Conservation (phyloP, 2,329 filamentous ascomycete genomes). For the Aspergillus sp. region DNA sequence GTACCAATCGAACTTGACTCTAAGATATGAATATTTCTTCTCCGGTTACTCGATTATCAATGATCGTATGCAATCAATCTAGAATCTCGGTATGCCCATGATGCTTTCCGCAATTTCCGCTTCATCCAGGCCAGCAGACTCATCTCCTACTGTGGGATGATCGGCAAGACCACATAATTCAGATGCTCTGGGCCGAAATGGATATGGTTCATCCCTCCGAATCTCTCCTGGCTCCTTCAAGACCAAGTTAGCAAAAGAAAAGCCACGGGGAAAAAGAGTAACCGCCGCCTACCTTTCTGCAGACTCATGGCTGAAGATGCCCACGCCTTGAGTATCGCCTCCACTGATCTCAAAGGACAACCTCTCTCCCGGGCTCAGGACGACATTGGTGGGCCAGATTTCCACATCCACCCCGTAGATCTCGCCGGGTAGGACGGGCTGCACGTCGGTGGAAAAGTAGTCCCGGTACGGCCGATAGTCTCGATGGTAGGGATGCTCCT, state of each 20-base stretch:
- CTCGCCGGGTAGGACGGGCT: slow-evolving; percentile 45
- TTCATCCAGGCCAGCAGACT: too few species aligned
- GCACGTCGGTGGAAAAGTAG: slow-evolving; percentile 39
- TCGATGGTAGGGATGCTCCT: slow-evolving; percentile 41
- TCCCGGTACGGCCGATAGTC: slow-evolving; percentile 48
- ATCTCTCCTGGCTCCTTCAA: not conserved
- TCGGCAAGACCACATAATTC: not conserved
- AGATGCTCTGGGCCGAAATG: not conserved
- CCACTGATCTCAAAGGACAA: slow-evolving; percentile 11
- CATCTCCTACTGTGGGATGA: not conserved
- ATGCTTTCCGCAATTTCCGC: too few species aligned
- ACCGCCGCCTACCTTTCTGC: not conserved
- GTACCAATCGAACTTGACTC: too few species aligned
- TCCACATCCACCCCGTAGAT: slow-evolving; percentile 49
- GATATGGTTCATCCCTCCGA: not conserved
- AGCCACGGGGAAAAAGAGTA: not conserved
- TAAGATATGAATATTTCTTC: too few species aligned
- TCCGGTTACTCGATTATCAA: too few species aligned
- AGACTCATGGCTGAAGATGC: not conserved
- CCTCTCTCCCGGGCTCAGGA: slow-evolving; percentile 18
- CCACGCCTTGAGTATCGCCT: not conserved
- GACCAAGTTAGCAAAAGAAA: not conserved
- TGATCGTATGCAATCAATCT: too few species aligned
- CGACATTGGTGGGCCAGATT: slow-evolving; percentile 32
- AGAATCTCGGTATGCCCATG: too few species aligned